Percentiles rank a stretch among this genome's conserved stretches.
Evolutionary conservation across 164 flowering plant species (phyloP).

Genomic region (Chloranthus sessilifolius): DNA sequence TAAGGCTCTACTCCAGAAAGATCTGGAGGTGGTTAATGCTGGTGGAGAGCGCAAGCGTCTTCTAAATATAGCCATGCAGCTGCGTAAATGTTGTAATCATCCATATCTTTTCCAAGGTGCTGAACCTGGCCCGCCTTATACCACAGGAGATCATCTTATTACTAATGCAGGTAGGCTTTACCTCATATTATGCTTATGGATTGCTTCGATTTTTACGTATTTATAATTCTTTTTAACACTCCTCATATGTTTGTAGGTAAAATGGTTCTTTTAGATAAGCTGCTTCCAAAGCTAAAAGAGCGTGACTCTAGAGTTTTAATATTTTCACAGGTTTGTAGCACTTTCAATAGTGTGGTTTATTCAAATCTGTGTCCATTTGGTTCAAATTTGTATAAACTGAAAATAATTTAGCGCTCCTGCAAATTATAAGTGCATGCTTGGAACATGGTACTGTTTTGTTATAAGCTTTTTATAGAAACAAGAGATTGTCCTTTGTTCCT

Average conservation of each 20-base stretch:
- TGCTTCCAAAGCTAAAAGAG: slow-evolving; percentile 94
- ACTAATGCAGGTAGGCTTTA: slow-evolving; percentile 71
- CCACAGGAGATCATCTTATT: slow-evolving; percentile 92
- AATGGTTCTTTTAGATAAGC: slow-evolving; percentile 97
- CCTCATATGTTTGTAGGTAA: slow-evolving; percentile 58
- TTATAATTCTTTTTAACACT: too few relatives aligned
- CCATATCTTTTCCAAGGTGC: slow-evolving; percentile 99
- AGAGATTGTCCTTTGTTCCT: too few relatives aligned
- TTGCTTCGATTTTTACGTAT: neutral
- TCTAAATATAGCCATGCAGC: slow-evolving; percentile 96
- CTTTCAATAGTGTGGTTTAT: neutral
- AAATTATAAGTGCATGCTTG: too few relatives aligned
- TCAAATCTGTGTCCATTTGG: too few relatives aligned
- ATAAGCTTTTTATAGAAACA: too few relatives aligned
- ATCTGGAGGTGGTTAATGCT: slow-evolving; percentile 98
- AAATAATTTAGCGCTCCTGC: too few relatives aligned
- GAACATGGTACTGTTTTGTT: too few relatives aligned
- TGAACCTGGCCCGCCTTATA: slow-evolving; percentile 99
- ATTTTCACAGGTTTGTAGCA: slow-evolving; percentile 79
- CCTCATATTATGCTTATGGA: neutral
- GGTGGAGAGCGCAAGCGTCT: slow-evolving; percentile 99
- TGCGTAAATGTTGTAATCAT: slow-evolving; percentile 98
- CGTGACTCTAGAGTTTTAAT: slow-evolving; percentile 96
- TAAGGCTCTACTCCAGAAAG: slow-evolving; percentile 87
- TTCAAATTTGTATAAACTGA: too few relatives aligned